These are phyloP conservation scores for Tolypocladium inflatum DNA, from an alignment of 2,329 filamentous ascomycete species.

Conservation along the genomic window DNA sequence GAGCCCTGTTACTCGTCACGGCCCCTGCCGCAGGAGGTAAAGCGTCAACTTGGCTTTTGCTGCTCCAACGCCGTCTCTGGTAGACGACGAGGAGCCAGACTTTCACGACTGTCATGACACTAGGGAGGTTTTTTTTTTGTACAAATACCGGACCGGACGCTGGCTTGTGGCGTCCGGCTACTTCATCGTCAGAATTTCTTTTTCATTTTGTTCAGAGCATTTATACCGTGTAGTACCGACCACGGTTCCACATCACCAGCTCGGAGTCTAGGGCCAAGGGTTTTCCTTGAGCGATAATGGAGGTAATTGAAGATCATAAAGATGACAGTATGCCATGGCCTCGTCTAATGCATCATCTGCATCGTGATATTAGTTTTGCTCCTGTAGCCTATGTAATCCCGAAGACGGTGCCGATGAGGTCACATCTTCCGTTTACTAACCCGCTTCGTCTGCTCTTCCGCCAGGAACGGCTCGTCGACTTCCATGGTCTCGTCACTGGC, in stretches of 20 bases:
- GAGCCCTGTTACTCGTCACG: conserved; percentile 9
- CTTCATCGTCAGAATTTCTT: background rate
- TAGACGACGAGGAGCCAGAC: background rate
- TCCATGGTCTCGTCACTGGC: conserved; percentile 44
- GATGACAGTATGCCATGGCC: conserved; percentile 11
- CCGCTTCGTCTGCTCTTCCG: conserved; percentile 39
- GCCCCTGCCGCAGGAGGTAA: background rate
- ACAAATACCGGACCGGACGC: conserved; percentile 1
- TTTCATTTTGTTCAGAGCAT: background rate
- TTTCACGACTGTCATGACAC: conserved; percentile 5
- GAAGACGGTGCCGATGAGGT: background rate
- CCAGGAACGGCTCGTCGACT: conserved; percentile 40
- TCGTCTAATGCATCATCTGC: conserved; percentile 17
- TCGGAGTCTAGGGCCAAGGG: background rate
- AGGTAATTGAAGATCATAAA: background rate
- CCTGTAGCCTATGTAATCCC: background rate
- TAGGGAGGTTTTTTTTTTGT: background rate
- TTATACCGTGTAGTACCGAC: background rate
- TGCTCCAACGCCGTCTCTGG: background rate
- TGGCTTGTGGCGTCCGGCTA: conserved; percentile 1
- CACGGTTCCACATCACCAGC: background rate
- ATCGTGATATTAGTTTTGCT: conserved; percentile 14
- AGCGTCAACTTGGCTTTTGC: conserved; percentile 3
- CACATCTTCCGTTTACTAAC: conserved; percentile 46
- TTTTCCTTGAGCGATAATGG: background rate